These are phyloP conservation scores for Epichloe aotearoae DNA, from an alignment of 2,329 filamentous ascomycete genomes.

Conservation along the genomic window DNA sequence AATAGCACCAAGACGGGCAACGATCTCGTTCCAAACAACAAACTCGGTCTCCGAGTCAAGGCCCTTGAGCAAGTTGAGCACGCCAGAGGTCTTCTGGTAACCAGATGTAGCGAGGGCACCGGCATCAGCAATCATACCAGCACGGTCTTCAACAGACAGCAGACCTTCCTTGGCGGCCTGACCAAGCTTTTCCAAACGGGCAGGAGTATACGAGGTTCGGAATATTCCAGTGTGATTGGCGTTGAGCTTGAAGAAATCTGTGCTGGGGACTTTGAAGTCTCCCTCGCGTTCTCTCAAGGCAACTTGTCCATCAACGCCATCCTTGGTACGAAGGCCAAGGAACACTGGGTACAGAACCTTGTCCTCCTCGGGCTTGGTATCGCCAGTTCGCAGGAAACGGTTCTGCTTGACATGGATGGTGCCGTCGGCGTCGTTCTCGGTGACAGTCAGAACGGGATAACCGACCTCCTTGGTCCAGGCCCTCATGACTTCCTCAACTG, in stretches of 20 bases:
- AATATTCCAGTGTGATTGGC: conserved; percentile 90
- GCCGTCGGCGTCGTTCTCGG: conserved; percentile 46
- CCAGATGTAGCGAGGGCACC: conserved; percentile 80
- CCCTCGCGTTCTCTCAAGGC: conserved; percentile 44
- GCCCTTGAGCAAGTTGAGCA: conserved; percentile 72
- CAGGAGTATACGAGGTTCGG: conserved; percentile 74
- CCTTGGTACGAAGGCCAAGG: conserved; percentile 69
- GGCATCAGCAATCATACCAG: conserved; percentile 89
- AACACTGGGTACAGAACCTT: conserved; percentile 80
- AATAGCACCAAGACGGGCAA: conserved; percentile 63
- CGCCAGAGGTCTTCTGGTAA: conserved; percentile 84
- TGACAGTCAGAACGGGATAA: conserved; percentile 80
- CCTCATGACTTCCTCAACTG: conserved; percentile 80
- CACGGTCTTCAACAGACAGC: conserved; percentile 77
- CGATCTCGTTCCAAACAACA: conserved; percentile 90
- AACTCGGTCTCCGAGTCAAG: conserved; percentile 77
- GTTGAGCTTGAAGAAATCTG: conserved; percentile 94
- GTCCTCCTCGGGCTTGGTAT: conserved; percentile 89
- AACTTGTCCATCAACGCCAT: conserved; percentile 57
- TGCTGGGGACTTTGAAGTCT: conserved; percentile 61
- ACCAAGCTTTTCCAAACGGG: conserved; percentile 76
- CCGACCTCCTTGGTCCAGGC: conserved; percentile 97
- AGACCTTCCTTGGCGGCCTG: conserved; percentile 60
- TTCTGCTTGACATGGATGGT: conserved; percentile 87
- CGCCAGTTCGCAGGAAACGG: conserved; percentile 81